A percentile compares a stretch with the other conserved stretches of the same genome.
phyloP scores from a whole-genome alignment of 495 filamentous ascomycete genomes.

The Penicillium taxi region DNA sequence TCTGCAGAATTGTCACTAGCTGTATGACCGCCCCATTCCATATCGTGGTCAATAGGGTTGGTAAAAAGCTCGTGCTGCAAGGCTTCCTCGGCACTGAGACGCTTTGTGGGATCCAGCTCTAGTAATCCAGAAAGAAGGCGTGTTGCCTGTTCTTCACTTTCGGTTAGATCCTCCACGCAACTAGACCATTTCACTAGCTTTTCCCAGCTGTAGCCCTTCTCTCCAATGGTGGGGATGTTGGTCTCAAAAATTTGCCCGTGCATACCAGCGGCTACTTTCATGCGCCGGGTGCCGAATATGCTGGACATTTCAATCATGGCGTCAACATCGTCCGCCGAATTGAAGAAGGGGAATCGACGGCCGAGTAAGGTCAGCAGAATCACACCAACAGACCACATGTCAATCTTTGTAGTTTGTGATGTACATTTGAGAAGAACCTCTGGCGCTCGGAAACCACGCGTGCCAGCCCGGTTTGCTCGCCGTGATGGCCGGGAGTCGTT shows the following conservation, averaged over 20 bases:
- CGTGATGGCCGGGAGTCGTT: slow-evolving; percentile 80
- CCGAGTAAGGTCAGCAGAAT: slow-evolving; percentile 87
- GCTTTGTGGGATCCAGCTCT: slow-evolving; percentile 46
- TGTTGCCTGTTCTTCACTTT: slow-evolving; percentile 42
- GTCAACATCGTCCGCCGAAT: slow-evolving; percentile 91
- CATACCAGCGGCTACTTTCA: slow-evolving; percentile 72
- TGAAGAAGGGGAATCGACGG: slow-evolving; percentile 94
- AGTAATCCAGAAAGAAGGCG: slow-evolving; percentile 59
- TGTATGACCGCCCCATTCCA: slow-evolving; percentile 38
- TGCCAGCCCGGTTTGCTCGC: slow-evolving; percentile 92
- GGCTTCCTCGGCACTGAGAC: slow-evolving; percentile 53
- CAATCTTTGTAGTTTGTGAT: slow-evolving; percentile 88
- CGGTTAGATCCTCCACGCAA: slow-evolving; percentile 41
- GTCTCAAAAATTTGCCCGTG: slow-evolving; percentile 87
- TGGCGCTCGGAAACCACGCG: slow-evolving; percentile 88
- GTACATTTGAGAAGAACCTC: slow-evolving; percentile 98
- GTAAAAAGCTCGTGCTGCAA: slow-evolving; percentile 59
- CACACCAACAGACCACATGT: slow-evolving; percentile 94
- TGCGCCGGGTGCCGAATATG: slow-evolving; percentile 78
- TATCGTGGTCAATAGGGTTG: slow-evolving; percentile 39
- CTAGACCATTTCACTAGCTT: slow-evolving; percentile 92
- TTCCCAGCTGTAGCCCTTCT: slow-evolving; percentile 75
- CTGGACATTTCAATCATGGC: slow-evolving; percentile 95
- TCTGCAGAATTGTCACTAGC: slow-evolving; percentile 35
- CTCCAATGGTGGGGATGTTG: slow-evolving; percentile 81